phyloP scores from a whole-genome alignment of 192 early-diverging fungal species.

The Podochytrium sp. region DNA sequence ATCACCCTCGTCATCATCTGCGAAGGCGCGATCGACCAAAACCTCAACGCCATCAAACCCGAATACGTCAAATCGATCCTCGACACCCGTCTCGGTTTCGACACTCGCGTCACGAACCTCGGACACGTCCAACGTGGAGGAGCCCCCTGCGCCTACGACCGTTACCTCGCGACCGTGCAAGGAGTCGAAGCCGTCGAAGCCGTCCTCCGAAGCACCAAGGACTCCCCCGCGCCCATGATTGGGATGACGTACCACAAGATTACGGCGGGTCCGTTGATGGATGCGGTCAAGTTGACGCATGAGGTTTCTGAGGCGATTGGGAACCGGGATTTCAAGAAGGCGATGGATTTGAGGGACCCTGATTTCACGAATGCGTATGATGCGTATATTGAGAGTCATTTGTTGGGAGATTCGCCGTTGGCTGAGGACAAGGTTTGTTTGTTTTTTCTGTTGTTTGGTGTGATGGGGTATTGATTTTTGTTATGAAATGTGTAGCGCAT shows the following conservation, averaged over 20 bases:
- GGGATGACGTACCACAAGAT: slow-evolving; percentile 91
- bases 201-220: slow-evolving; percentile 80
- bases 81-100: slow-evolving; percentile 75
- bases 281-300: slow-evolving; percentile 89
- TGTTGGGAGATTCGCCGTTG: slow-evolving; percentile 50
- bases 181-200: slow-evolving; percentile 94
- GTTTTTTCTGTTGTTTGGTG: slow-evolving; percentile 39
- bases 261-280: slow-evolving; percentile 83
- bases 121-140: slow-evolving; percentile 98
- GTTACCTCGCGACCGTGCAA: slow-evolving; percentile 92
- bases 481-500: slow-evolving; percentile 61
- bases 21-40: slow-evolving; percentile 92
- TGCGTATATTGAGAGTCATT: slow-evolving; percentile 50
- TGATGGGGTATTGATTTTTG: neutral
- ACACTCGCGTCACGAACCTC: slow-evolving; percentile 92
- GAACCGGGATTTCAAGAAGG: slow-evolving; percentile 82
- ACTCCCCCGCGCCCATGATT: slow-evolving; percentile 90
- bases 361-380: slow-evolving; percentile 69
- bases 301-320: slow-evolving; percentile 83
- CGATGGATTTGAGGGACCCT: slow-evolving; percentile 87
- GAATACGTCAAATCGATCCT: slow-evolving; percentile 85
- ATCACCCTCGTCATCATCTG: slow-evolving; percentile 95
- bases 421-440: slow-evolving; percentile 59
- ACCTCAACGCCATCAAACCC: slow-evolving; percentile 84
- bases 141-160: slow-evolving; percentile 85